phyloP scores from a whole-genome alignment of 306 rosid species.

The Corylus heterophylla region DNA sequence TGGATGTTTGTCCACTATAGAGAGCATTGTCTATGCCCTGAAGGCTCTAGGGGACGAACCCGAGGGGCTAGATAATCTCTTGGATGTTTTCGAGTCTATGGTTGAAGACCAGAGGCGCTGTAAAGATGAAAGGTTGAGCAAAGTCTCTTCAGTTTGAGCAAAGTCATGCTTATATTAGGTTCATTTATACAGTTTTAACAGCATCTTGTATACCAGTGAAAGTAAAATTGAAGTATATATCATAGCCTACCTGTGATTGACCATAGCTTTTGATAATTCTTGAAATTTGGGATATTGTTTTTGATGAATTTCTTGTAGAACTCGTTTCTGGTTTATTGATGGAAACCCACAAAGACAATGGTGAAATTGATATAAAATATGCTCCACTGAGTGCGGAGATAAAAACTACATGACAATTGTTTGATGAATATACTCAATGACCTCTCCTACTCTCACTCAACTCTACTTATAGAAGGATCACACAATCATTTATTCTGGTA shows the following conservation, averaged over 20 bases:
- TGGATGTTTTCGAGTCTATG: conserved; percentile 83
- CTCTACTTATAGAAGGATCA: too few relatives aligned
- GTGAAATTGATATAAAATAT: too few relatives aligned
- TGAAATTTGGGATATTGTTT: not conserved
- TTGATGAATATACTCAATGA: too few relatives aligned
- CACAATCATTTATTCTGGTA: too few relatives aligned
- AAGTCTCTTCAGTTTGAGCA: conserved; percentile 21
- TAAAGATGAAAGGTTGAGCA: conserved; percentile 68
- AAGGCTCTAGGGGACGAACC: conserved; percentile 56
- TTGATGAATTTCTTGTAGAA: not conserved
- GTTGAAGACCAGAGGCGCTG: conserved; percentile 77
- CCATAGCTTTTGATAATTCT: not conserved
- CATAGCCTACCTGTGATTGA: too few relatives aligned
- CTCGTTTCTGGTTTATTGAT: too few relatives aligned
- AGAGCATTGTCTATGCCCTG: conserved; percentile 78
- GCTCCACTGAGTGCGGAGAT: too few relatives aligned
- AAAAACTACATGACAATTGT: too few relatives aligned
- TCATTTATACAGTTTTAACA: not conserved
- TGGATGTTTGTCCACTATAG: conserved; percentile 79
- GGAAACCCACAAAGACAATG: too few relatives aligned
- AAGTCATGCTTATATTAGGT: conserved; percentile 1
- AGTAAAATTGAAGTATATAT: too few relatives aligned
- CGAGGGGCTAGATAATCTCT: conserved; percentile 62
- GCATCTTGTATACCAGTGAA: not conserved
- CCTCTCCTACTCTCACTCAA: too few relatives aligned